A percentile compares a stretch with the other conserved stretches of the same genome.
Conservation (phyloP, 1,284 basidiomycete genomes). For the Ceraceosorus guamensis region DNA sequence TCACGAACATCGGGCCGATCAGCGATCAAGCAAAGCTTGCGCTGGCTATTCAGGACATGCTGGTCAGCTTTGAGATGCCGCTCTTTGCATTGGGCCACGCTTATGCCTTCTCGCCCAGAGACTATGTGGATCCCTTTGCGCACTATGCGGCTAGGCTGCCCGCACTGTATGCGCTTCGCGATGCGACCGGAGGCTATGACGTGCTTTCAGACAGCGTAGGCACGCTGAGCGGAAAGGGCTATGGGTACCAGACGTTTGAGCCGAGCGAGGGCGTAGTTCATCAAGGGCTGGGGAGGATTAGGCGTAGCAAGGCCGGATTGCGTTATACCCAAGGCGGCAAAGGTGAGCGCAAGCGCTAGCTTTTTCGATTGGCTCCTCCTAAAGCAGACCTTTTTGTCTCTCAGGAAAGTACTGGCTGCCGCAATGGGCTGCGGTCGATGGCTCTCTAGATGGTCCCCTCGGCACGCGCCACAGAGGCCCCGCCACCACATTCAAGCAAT, state of each 20-base stretch:
- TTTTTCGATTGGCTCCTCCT: too few relatives aligned
- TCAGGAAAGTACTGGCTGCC: conserved; percentile 50
- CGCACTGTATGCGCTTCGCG: conserved; percentile 64
- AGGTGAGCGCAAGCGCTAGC: conserved; percentile 10
- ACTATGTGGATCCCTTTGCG: conserved; percentile 35
- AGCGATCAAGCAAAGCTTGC: conserved; percentile 63
- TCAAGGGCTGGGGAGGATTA: conserved; percentile 30
- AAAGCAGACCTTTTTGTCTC: too few relatives aligned
- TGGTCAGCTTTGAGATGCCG: conserved; percentile 93
- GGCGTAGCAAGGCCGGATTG: conserved; percentile 56
- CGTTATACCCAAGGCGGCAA: conserved; percentile 82
- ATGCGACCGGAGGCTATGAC: conserved; percentile 66
- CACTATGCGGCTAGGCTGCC: conserved; percentile 37
- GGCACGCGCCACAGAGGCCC: conserved; percentile 47
- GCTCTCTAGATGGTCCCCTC: conserved; percentile 12
- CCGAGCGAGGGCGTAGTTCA: conserved; percentile 89
- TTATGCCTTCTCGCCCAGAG: conserved; percentile 62
- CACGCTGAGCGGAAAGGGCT: conserved; percentile 78
- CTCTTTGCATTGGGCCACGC: conserved; percentile 88
- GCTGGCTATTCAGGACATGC: conserved; percentile 39
- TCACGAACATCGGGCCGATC: conserved; percentile 66
- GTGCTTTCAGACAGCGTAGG: conserved; percentile 76
- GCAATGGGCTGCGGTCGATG: conserved; percentile 18
- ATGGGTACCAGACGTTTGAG: conserved; percentile 92
- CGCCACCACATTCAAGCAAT: conserved; percentile 49